Conservation (phyloP, 169 alveolate species). For the Eimeria necatrix region DNA sequence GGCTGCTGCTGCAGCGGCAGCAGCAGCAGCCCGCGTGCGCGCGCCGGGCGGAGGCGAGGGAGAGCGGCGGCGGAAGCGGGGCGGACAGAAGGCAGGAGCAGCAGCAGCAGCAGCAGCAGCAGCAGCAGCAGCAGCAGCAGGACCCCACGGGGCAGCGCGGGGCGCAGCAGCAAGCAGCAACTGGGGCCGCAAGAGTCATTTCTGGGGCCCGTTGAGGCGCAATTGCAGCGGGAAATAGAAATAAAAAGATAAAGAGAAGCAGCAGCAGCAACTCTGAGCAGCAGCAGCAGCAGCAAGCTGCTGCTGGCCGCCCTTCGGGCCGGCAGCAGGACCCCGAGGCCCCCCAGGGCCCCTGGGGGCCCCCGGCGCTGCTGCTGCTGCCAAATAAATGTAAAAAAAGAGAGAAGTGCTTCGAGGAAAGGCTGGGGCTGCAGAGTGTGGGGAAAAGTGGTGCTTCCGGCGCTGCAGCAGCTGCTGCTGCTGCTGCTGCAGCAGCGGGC, state of each 20-base stretch:
- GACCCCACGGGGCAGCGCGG: neutral
- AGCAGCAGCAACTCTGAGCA: constrained; percentile 8
- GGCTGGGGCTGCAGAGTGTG: neutral
- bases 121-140: constrained; percentile 46
- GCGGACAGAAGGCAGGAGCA: too few relatives aligned
- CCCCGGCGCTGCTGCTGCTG: too few relatives aligned
- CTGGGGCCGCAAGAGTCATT: constrained; percentile 1
- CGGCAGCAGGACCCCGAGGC: too few relatives aligned
- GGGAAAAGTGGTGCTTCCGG: too few relatives aligned
- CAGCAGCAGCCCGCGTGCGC: neutral
- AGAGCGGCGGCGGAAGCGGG: neutral
- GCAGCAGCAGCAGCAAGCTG: neutral
- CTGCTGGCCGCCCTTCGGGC: too few relatives aligned
- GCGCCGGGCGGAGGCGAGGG: neutral
- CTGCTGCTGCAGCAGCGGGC: constrained; percentile 5
- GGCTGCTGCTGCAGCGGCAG: constrained; percentile 21
- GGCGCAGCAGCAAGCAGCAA: neutral
- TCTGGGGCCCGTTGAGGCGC: neutral
- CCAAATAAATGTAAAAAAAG: neutral
- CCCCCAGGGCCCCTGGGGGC: constrained; percentile 5
- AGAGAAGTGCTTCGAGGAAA: neutral
- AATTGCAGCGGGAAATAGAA: neutral
- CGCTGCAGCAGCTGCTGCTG: neutral
- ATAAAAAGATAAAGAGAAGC: neutral
- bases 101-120: constrained; percentile 15